Conservation (phyloP, 2,329 filamentous ascomycete genomes). For the Aspergillus versicolor region DNA sequence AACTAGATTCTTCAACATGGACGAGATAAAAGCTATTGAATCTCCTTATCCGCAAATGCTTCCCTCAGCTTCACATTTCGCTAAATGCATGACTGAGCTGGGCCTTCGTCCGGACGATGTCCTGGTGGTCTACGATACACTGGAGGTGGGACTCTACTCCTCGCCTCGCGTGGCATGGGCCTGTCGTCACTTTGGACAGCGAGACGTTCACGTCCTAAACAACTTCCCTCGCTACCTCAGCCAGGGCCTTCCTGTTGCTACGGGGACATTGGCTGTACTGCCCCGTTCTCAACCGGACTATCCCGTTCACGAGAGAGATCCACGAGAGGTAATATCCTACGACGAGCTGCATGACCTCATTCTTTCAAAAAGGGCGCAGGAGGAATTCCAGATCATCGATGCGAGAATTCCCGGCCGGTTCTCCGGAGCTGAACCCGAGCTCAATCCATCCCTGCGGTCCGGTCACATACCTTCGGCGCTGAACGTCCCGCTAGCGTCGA, state of each 20-base stretch:
- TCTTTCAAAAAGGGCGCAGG: neutral
- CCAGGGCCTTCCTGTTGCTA: constrained; percentile 19
- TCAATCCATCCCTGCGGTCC: constrained; percentile 15
- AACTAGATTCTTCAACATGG: constrained; percentile 31
- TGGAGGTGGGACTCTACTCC: constrained; percentile 28
- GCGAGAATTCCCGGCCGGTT: constrained; percentile 22
- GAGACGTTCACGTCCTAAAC: constrained; percentile 29
- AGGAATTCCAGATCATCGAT: constrained; percentile 22
- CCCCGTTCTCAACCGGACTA: constrained; percentile 1
- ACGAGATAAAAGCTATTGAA: constrained; percentile 19
- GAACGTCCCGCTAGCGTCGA: constrained; percentile 25
- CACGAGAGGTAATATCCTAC: constrained; percentile 13
- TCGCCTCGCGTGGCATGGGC: constrained; percentile 31
- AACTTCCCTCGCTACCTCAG: constrained; percentile 27
- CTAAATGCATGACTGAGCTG: constrained; percentile 18
- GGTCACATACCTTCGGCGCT: constrained; percentile 29
- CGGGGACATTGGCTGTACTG: neutral
- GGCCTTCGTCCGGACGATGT: constrained; percentile 23
- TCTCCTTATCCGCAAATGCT: constrained; percentile 32
- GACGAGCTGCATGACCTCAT: constrained; percentile 16
- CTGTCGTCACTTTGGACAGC: constrained; percentile 28
- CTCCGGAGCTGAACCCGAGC: constrained; percentile 17
- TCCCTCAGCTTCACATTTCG: constrained; percentile 24
- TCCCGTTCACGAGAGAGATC: neutral
- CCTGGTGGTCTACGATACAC: constrained; percentile 31